Base-by-base conservation (phyloP, 495 filamentous ascomycete genomes). In the Aspergillus bertholletiae region DNA sequence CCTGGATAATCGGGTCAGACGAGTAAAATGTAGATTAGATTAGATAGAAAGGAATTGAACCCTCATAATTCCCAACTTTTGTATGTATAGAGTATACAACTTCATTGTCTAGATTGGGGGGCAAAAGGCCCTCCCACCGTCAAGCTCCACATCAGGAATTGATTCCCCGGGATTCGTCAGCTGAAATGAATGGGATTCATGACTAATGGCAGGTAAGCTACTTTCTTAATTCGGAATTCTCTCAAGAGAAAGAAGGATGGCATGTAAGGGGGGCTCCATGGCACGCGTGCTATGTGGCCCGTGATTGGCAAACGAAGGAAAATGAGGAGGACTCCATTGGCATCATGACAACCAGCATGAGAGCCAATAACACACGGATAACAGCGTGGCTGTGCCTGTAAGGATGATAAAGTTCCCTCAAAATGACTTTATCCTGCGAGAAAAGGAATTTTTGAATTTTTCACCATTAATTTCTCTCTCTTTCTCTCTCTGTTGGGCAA, bases 301-400 rank as follows among this genome's bases (percentile, higher is more conserved):
- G 27, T 39, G 34, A 39, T 39, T 39, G 34, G 34, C 34, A 39
- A 7, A 3, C 1, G 13, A 40, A 50, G 15, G 32, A 50, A n/a
- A 12, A 18, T n/a, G 27, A 11, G 15, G 5, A 49, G 15, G 46
- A 30, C 15, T 24, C 46, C 46, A 49, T 12, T 22, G 44, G 15
- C 11, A 23, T 23, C 43, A 13, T 22, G 46, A 48, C 51, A 34
- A 30, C n/a, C 28, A 27, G 41, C 27, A 18, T 22, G 18, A 40
- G 32, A 20, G 24, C 13, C 28, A 32, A 40, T 7, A 37, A 23
- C 28, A 32, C 44, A 54, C 51, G 43, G 44, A 54, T 30, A 35
- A 44, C 51, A 41, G 15, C 12, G 51, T 58, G 51, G 44, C 56
- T 58, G 50, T 54, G 50, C 56, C 56, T 58, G 56, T 58, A 58